Conservation (phyloP, 257 asterid species). For the Craterostigma plantagineum region DNA sequence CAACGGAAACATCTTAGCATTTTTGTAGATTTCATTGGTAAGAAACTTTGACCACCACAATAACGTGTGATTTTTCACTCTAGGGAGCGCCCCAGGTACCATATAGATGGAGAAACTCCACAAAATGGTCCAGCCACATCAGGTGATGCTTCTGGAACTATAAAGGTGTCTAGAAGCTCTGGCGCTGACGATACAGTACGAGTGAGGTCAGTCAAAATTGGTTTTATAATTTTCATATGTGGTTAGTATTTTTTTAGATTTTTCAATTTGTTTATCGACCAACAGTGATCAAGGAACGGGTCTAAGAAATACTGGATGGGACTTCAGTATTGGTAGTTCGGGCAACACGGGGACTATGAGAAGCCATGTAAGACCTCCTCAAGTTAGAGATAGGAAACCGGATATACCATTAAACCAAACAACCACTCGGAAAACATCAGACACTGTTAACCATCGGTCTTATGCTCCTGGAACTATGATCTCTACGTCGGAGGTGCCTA, state of each 20-base stretch:
- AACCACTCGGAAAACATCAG: constrained; percentile 32
- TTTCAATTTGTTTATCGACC: too few relatives aligned
- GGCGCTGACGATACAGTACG: constrained; percentile 26
- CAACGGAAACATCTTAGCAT: too few relatives aligned
- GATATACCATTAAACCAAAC: constrained; percentile 45
- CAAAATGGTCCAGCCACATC: constrained; percentile 18
- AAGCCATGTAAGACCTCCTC: constrained; percentile 80
- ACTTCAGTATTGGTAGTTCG: constrained; percentile 83
- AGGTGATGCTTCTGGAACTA: constrained; percentile 37
- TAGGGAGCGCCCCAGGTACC: constrained; percentile 54
- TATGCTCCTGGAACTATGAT: constrained; percentile 51
- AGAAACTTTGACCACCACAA: too few relatives aligned
- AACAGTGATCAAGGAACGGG: constrained; percentile 52
- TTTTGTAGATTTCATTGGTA: too few relatives aligned
- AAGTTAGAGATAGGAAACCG: constrained; percentile 74
- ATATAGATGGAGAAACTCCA: constrained; percentile 25
- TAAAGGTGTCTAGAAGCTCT: constrained; percentile 21
- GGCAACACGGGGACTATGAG: constrained; percentile 70
- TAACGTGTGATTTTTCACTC: constrained; percentile 4
- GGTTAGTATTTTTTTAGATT: too few relatives aligned
- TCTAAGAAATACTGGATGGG: constrained; percentile 77
- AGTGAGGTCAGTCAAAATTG: constrained; percentile 40
- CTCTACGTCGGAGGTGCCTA: constrained; percentile 28
- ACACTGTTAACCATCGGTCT: constrained; percentile 36
- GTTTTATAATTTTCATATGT: too few relatives aligned